Evolutionary conservation across 148 eudicot genomes (phyloP), one percentile per base, ranked within the genome.

Genomic region (Salicornia ramosissima): DNA sequence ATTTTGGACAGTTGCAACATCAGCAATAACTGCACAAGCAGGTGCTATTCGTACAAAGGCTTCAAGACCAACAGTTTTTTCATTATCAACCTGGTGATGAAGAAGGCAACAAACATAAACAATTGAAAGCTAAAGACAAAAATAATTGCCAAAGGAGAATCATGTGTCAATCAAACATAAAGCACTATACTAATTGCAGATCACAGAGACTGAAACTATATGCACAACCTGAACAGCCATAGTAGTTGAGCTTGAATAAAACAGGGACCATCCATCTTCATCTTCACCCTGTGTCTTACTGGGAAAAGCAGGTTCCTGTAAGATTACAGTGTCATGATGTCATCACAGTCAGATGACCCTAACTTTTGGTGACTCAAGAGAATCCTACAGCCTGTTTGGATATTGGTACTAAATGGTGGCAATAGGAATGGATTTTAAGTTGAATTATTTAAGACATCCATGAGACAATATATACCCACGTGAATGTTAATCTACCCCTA

Each of bases 21-120:
- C 96, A 39, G 91, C 93, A 77, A 90, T 71, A 62, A 78, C 75
- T 77, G 91, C 82, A 65, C 88, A 84, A 11, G 84, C 91, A 70
- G 93, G 93, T 69, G 91, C 96, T 66, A 88, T 88, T 67, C 96
- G 85, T 30, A 84, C 79, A 79, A 90, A 90, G 70, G 93, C 90
- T 78, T 90, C 93, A 1, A 67, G 72, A 36, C 93, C 91, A 77
- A 90, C 96, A 76, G 96, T 88, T 73, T 83, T 85, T 72, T 81
- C 83, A 72, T 80, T 74, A 80, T 90, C 89, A 73, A 88, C 92
- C 93, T 87, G 14, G 16, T 22, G 49, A 60, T 49, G 31, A 65
- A 45, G 26, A 66, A 61, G 59, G 12, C 21, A 65, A 59, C 45
- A 56, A n/a, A 26, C 50, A 64, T 42, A 21, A 54, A 33, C 1